These are phyloP conservation scores for Wickerhamomyces canadensis DNA, from an alignment of 805 yeast species.

Conservation along the genomic window DNA sequence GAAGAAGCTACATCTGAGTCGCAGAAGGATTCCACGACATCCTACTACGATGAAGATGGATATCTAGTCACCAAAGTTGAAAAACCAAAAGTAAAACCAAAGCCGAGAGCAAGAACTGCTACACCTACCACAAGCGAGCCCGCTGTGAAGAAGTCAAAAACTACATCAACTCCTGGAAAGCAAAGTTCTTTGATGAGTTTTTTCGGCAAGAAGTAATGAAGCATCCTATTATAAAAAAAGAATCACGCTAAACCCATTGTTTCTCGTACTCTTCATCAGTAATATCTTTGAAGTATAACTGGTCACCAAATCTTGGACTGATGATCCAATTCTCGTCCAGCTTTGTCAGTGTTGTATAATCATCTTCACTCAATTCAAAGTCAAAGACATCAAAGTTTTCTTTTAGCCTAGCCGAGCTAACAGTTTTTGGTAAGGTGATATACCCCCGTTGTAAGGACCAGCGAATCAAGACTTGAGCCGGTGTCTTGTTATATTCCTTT, in stretches of 20 bases:
- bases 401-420: conserved; percentile 43
- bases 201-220: conserved; percentile 33
- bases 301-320: conserved; percentile 4
- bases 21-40: conserved; percentile 12
- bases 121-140: not conserved
- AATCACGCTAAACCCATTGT: not conserved
- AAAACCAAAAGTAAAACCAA: conserved; percentile 14
- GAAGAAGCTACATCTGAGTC: conserved; percentile 5
- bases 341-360: conserved; percentile 12
- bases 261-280: conserved; percentile 6
- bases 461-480: conserved; percentile 59
- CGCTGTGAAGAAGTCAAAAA: conserved; percentile 11
- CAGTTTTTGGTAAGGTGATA: conserved; percentile 65
- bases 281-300: conserved; percentile 5
- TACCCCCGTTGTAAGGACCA: conserved; percentile 72
- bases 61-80: conserved; percentile 35
- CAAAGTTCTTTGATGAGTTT: conserved; percentile 44
- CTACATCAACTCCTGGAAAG: conserved; percentile 11
- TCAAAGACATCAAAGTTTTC: conserved; percentile 49
- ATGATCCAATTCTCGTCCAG: conserved; percentile 7
- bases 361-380: conserved; percentile 38
- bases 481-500: conserved; percentile 39
- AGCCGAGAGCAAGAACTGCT: conserved; percentile 13
- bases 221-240: not conserved
- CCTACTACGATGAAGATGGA: conserved; percentile 45